phyloP scores from a whole-genome alignment of 331 rosid genomes.

The Erythrophleum ivorense region DNA sequence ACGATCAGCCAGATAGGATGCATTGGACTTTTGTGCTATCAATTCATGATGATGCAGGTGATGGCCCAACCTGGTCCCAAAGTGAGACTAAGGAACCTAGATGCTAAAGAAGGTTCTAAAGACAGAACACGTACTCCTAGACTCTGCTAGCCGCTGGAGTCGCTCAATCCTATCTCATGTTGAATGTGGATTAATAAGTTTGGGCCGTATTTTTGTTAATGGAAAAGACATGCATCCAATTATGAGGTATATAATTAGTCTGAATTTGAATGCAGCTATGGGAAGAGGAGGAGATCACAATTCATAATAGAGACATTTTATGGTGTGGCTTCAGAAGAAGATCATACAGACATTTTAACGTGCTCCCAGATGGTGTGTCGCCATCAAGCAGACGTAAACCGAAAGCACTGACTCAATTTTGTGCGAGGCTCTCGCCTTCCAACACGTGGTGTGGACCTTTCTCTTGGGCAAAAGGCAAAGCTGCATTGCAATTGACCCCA shows the following conservation, averaged over 20 bases:
- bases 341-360: slow-evolving; percentile 33
- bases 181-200: not conserved
- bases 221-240: not conserved
- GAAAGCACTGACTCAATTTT: slow-evolving; percentile 10
- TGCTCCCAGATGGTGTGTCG: slow-evolving; percentile 39
- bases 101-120: slow-evolving; percentile 30
- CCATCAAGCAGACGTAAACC: slow-evolving; percentile 32
- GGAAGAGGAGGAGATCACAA: not conserved
- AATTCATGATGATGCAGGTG: not conserved
- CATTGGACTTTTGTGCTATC: slow-evolving; percentile 17
- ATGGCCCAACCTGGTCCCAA: slow-evolving; percentile 15
- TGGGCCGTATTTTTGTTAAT: not conserved
- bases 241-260: not conserved
- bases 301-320: too few species aligned
- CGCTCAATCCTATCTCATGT: not conserved
- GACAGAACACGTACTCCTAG: not conserved
- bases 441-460: slow-evolving; percentile 46
- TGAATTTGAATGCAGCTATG: not conserved
- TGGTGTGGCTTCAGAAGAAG: not conserved
- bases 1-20: not conserved
- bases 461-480: not conserved
- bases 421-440: slow-evolving; percentile 10
- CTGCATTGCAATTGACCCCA: not conserved
- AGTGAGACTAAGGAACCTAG: not conserved
- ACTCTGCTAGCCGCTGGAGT: not conserved